phyloP scores from a whole-genome alignment of 148 eudicot genomes.

The Arbutus unedo region DNA sequence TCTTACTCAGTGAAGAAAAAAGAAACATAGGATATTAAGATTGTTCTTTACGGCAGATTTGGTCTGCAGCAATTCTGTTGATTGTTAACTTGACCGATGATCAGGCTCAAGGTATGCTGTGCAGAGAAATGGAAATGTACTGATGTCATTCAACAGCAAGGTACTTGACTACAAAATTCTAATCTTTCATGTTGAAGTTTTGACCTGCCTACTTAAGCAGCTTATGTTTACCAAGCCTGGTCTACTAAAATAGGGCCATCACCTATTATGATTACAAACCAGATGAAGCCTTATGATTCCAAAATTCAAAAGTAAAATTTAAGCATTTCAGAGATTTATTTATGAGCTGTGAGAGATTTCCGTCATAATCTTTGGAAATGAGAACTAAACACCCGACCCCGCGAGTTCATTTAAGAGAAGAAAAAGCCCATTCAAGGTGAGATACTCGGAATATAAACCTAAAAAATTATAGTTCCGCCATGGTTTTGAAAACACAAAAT shows the following conservation, averaged over 20 bases:
- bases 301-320: neutral
- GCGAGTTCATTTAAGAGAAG: too few species aligned
- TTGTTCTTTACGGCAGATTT: neutral
- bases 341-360: neutral
- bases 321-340: neutral
- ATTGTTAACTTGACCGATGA: slow-evolving; percentile 22
- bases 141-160: slow-evolving; percentile 93
- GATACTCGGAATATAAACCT: neutral
- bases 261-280: neutral
- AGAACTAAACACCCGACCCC: too few species aligned
- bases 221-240: too few species aligned
- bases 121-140: slow-evolving; percentile 68
- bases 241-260: neutral
- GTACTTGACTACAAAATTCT: slow-evolving; percentile 29
- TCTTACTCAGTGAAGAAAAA: neutral
- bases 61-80: slow-evolving; percentile 15
- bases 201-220: too few species aligned
- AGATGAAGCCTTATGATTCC: neutral
- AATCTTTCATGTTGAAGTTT: neutral
- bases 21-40: neutral
- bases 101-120: slow-evolving; percentile 96
- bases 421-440: too few species aligned
- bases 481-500: neutral
- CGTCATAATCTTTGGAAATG: too few species aligned
- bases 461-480: neutral